phyloP scores from a whole-genome alignment of 176 grass and related monocot genomes.

The Aegilops umbellulata region DNA sequence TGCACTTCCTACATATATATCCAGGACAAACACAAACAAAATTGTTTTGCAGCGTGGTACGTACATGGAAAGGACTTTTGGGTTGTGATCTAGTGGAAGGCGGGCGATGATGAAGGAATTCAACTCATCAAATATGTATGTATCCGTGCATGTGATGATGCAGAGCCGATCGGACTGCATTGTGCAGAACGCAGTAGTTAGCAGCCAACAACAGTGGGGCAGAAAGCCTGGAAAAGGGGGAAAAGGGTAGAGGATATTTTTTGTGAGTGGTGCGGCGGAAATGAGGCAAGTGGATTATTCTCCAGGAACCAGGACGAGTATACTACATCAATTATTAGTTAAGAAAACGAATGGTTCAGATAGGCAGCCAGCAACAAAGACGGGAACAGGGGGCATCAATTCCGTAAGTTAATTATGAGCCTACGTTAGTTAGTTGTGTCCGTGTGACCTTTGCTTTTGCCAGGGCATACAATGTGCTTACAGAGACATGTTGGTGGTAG shows the following conservation, averaged over 20 bases:
- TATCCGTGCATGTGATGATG: constrained; percentile 16
- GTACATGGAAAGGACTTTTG: constrained; percentile 14
- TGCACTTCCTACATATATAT: not conserved
- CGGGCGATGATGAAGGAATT: constrained; percentile 7
- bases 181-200: constrained; percentile 11
- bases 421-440: no score
- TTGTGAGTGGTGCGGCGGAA: constrained; percentile 18
- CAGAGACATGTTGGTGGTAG: no score
- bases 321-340: no score
- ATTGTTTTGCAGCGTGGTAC: not conserved
- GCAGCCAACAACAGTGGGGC: constrained; percentile 14
- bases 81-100: constrained; percentile 17
- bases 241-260: constrained; percentile 6
- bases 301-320: constrained; percentile 20
- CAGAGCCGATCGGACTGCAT: constrained; percentile 24
- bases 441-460: no score
- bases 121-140: constrained; percentile 7
- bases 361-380: no score
- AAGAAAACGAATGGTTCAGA: no score
- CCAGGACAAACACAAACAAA: constrained; percentile 9
- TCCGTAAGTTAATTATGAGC: no score
- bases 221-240: constrained; percentile 16
- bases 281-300: constrained; percentile 42
- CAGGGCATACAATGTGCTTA: no score
- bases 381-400: no score